phyloP scores from a whole-genome alignment of 371 early-diverging fungal species.

The Synchytrium microbalum region DNA sequence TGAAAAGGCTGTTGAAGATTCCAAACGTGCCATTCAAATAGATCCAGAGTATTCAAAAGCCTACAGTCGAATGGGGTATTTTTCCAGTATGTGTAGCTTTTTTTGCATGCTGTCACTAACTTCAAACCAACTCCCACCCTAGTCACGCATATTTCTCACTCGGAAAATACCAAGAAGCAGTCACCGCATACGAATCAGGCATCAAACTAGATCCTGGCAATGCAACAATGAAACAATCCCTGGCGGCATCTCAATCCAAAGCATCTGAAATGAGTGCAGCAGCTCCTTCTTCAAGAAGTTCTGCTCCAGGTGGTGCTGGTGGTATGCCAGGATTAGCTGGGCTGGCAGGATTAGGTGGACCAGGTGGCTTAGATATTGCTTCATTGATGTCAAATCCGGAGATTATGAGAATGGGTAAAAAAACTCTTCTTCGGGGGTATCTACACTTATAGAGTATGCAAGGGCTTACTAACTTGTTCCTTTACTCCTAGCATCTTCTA shows the following conservation, averaged over 20 bases:
- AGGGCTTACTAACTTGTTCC: too few species aligned
- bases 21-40: too few species aligned
- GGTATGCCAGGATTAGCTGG: constrained; percentile 59
- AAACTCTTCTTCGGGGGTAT: not conserved
- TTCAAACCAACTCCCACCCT: too few species aligned
- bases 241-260: constrained; percentile 26
- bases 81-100: not conserved
- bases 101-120: too few species aligned
- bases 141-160: constrained; percentile 86
- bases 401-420: constrained; percentile 73
- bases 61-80: constrained; percentile 85
- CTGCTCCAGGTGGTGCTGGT: constrained; percentile 33
- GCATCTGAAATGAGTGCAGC: constrained; percentile 21
- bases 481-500: too few species aligned
- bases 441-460: not conserved
- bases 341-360: constrained; percentile 17
- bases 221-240: constrained; percentile 41
- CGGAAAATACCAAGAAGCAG: constrained; percentile 72
- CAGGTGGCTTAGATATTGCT: constrained; percentile 53
- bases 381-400: constrained; percentile 82
- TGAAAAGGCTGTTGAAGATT: too few species aligned
- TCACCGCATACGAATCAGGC: constrained; percentile 86
- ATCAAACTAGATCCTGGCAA: constrained; percentile 84
- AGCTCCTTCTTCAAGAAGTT: constrained; percentile 18
- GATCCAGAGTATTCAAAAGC: too few species aligned